phyloP scores from a whole-genome alignment of 805 yeast species.

The Grigorovia transvaalensis region DNA sequence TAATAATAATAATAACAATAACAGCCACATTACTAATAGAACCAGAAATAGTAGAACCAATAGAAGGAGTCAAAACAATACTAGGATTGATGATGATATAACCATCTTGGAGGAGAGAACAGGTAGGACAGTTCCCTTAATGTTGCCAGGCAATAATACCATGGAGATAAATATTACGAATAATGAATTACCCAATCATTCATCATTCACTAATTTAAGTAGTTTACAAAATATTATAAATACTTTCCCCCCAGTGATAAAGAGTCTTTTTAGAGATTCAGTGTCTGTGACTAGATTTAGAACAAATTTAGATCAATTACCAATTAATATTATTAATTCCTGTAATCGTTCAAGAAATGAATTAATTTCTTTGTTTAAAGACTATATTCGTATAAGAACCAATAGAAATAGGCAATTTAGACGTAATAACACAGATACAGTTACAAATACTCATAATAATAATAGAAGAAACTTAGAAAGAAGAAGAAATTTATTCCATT shows the following conservation, averaged over 20 bases:
- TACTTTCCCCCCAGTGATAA: not conserved
- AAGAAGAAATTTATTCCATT: not conserved
- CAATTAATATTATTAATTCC: not conserved
- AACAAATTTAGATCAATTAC: not conserved
- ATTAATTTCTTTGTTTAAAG: not conserved
- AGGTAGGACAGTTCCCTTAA: slow-evolving; percentile 7
- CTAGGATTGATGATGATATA: slow-evolving; percentile 20
- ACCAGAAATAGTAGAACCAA: not conserved
- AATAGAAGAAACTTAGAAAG: not conserved
- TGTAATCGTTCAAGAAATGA: not conserved
- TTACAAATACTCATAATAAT: not conserved
- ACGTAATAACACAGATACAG: not conserved
- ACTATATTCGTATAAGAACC: not conserved
- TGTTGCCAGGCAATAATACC: slow-evolving; percentile 22
- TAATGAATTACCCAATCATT: slow-evolving; percentile 18
- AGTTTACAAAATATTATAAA: too few species aligned
- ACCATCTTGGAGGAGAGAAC: slow-evolving; percentile 24
- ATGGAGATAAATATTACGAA: slow-evolving; percentile 14
- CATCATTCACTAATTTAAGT: slow-evolving; percentile 9
- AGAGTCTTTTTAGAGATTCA: not conserved
- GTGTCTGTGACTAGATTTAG: not conserved
- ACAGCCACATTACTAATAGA: slow-evolving; percentile 2
- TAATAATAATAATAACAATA: slow-evolving; percentile 7
- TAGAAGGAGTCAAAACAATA: not conserved
- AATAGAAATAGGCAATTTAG: not conserved